Base-by-base conservation (phyloP, 495 filamentous ascomycete genomes). In the Aspergillus diversus region DNA sequence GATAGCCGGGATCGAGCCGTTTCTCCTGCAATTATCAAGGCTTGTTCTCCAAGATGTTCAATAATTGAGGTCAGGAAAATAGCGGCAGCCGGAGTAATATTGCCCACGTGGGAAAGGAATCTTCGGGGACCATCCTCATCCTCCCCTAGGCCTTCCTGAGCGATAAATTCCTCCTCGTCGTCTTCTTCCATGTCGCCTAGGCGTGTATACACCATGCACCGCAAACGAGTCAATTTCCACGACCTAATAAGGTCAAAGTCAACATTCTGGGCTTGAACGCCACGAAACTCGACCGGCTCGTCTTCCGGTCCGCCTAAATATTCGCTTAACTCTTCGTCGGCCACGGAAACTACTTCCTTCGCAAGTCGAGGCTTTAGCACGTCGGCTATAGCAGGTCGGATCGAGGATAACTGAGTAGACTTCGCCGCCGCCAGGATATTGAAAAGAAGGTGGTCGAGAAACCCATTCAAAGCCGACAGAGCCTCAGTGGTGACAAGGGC, bases 151-250 rank as follows among this genome's bases (percentile, higher is more conserved):
- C 88, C 83, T 37, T 93, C 90, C 66, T 89, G 83, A 51, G 89
- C 82, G 67, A 92, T 90, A 66, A 88, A 91, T 64, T 86, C 87
- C 69, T 97, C 92, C 72, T 99, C 95, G 56, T 98, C 96, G 67
- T 97, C 92, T 76, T 97, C 93, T 74, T 99, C 96, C 84, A 99
- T 87, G 68, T 99, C 95, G 31, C 96, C 96, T 13, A 99, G 78
- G 11, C 93, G 92, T 7, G 92, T 98, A 72, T 98, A 98, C 16
- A 98, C 94, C 96, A 99, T 98, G 70, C 93, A 95, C 57, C 95
- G 86, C 59, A 99, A 77, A 54, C 96, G 88, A 1, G 92, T 93
- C 55, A 93, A 83, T 74, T 92, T 97, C 93, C 93, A 99, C 13
- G 92, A 87, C 51, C 89, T 79, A 69, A 97, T 88, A 13, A 97